Base-by-base conservation (phyloP, 371 early-diverging fungal genomes). In the Astathelohania contejeani region DNA sequence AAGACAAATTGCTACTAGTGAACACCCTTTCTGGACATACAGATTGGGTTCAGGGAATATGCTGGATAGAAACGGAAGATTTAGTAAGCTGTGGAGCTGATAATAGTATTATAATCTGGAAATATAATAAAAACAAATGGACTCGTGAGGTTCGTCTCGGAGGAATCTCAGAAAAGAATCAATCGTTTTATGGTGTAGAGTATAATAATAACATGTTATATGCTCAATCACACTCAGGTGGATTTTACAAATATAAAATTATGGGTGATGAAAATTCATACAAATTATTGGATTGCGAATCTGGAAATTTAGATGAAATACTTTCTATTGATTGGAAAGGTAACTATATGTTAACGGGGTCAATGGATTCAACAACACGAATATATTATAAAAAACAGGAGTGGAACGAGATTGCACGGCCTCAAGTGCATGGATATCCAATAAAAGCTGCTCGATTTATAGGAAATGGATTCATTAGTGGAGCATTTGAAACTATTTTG, bases 21-120 rank as follows among this genome's bases (percentile, higher is more conserved):
- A 50, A 64, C 9, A 68, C 62, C 12, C 47, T 68, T 7, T 47
- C 40, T 32, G 65, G 65, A 19, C 69, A 68, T 43, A 45, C 16
- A 20, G 69, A 68, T 27, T 64, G 65, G 65, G 58, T 68, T 9
- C 35, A 37, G 27, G 32, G 43, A 19, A 18, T 57, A n/a, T 38
- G 35, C 25, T 68, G 63, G 61, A 54, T 35, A 28, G 29, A 47
- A n/a, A 38, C 56, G 9, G 42, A 44, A 22, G 38, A 55, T 32
- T 6, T 68, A 1, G 10, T 63, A 12, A 53, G 49, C 29, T 26
- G 60, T 9, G 60, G 62, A 24, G 38, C 49, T 20, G 69, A 68
- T 45, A 57, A 57, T 22, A 53, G 48, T 1, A 58, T 65, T 28
- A 60, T 51, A 28, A 2, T 51, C 18, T 68, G 69, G 69, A 45